Conservation (phyloP, 805 yeast species). For the Schwanniomyces yamadae region DNA sequence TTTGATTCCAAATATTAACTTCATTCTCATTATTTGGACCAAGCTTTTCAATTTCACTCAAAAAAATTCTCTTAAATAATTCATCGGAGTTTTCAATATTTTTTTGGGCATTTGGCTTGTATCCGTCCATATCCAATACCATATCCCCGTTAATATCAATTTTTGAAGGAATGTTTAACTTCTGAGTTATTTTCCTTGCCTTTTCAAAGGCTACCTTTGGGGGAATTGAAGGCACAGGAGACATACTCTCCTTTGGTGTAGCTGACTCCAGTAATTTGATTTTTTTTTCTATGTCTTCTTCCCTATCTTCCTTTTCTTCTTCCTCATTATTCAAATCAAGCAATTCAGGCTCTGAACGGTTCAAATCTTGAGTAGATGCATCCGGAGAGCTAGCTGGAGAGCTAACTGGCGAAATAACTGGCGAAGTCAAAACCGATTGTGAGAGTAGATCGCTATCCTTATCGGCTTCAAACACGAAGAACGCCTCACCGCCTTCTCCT, state of each 20-base stretch:
- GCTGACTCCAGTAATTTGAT: constrained; percentile 22
- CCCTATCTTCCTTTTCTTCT: constrained; percentile 5
- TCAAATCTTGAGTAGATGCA: constrained; percentile 17
- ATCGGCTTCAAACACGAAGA: constrained; percentile 88
- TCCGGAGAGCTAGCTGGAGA: constrained; percentile 54
- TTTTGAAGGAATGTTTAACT: constrained; percentile 81
- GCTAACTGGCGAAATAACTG: constrained; percentile 65
- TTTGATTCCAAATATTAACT: constrained; percentile 34
- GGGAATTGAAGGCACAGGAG: constrained; percentile 24
- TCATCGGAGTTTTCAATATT: constrained; percentile 77
- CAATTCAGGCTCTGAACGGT: constrained; percentile 30
- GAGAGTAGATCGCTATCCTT: constrained; percentile 62
- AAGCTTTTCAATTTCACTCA: constrained; percentile 60
- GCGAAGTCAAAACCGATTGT: constrained; percentile 76
- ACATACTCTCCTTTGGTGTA: constrained; percentile 7
- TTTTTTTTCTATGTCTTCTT: constrained; percentile 30
- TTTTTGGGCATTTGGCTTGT: constrained; percentile 75
- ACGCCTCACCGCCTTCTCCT: constrained; percentile 98
- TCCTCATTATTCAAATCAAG: constrained; percentile 28
- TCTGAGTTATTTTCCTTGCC: constrained; percentile 62
- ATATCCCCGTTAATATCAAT: constrained; percentile 88
- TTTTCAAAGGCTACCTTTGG: constrained; percentile 51
- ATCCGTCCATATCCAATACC: constrained; percentile 91
- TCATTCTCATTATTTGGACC: constrained; percentile 17
- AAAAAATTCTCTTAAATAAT: constrained; percentile 65